Base-by-base conservation (phyloP, 2,329 filamentous ascomycete species). In the Drechmeria coniospora region DNA sequence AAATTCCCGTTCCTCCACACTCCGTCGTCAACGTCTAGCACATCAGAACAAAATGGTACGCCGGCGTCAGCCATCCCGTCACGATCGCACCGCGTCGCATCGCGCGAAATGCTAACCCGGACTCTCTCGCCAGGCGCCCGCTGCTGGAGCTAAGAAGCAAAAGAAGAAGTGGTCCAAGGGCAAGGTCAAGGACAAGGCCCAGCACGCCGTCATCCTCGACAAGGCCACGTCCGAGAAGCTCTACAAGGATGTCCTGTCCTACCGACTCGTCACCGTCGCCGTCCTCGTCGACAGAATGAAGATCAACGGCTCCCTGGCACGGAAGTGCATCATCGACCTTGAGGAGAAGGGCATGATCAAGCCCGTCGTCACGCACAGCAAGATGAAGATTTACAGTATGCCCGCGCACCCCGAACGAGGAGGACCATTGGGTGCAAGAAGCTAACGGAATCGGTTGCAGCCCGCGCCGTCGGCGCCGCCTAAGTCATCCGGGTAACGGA, bases 181-280 rank as follows among this genome's bases (percentile, higher is more conserved):
- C 46, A 69, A 61, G 84, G 90, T 98, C 73, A 98, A 98, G 90
- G 90, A 98, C 77, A 98, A 98, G 86, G 87, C 90, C 66, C 80
- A 95, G 64, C 90, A 98, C 76, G 82, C 81, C 63, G 90, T 98
- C 65, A 73, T 95, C 57, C 83, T 98, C 67, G 90, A 98, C 74
- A 98, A 98, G 78, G 58, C 70, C 65, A 93, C 79, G 57, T 80
- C 79, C 47, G 90, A 98, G 68, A 93, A 92, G 74, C 84, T 98
- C 63, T 80, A 93, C 74, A 98, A 98, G 74, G 90, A 98, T 75
- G 92, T 98, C 53, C 90, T 95, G 67, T 94, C 90, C 43, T 98
- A 95, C 80, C 84, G 90, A 57, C 84, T 98, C 62, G 84, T 98
- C 68, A 95, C 90, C 57, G 80, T 95, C 54, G 86, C 90, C 54